Conservation (phyloP, 2,329 filamentous ascomycete genomes). For the Cladophialophora yegresii region DNA sequence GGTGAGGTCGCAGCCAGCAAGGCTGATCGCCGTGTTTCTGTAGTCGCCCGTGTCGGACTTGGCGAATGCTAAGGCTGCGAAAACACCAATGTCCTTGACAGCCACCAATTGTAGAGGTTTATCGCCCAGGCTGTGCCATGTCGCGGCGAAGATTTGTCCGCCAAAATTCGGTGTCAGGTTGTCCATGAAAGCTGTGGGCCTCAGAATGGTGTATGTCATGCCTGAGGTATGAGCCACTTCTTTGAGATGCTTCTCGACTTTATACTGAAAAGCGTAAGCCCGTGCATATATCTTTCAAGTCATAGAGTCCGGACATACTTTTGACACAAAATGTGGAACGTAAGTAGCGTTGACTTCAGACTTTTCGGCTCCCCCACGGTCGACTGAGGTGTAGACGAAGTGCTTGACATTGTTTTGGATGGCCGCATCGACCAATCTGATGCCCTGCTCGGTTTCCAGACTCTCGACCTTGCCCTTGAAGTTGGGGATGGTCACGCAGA, state of each 20-base stretch:
- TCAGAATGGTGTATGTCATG: conserved; percentile 64
- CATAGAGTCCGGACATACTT: conserved; percentile 39
- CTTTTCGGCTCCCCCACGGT: conserved; percentile 60
- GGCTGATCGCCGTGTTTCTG: conserved; percentile 48
- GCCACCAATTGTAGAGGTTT: conserved; percentile 50
- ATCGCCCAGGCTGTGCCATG: conserved; percentile 46
- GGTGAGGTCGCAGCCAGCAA: conserved; percentile 58
- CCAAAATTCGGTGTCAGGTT: conserved; percentile 52
- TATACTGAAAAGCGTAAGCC: conserved; percentile 40
- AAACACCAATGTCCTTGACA: conserved; percentile 54
- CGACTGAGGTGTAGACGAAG: conserved; percentile 66
- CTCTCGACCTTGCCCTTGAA: conserved; percentile 42
- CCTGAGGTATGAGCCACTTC: conserved; percentile 46
- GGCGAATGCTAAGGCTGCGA: conserved; percentile 54
- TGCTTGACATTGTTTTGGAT: conserved; percentile 58
- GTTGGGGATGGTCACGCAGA: conserved; percentile 58
- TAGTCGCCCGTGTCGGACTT: conserved; percentile 46
- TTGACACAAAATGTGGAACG: conserved; percentile 64
- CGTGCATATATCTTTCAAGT: background rate
- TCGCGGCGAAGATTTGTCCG: conserved; percentile 53
- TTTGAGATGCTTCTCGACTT: conserved; percentile 64
- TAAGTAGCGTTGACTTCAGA: conserved; percentile 57
- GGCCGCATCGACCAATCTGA: conserved; percentile 59
- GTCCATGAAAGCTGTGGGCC: conserved; percentile 66
- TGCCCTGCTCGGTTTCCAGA: conserved; percentile 59